Percentiles rank a stretch among this genome's conserved stretches.
Evolutionary conservation across 192 early-diverging fungal species (phyloP).

Genomic region (Oehlia diaphana): DNA sequence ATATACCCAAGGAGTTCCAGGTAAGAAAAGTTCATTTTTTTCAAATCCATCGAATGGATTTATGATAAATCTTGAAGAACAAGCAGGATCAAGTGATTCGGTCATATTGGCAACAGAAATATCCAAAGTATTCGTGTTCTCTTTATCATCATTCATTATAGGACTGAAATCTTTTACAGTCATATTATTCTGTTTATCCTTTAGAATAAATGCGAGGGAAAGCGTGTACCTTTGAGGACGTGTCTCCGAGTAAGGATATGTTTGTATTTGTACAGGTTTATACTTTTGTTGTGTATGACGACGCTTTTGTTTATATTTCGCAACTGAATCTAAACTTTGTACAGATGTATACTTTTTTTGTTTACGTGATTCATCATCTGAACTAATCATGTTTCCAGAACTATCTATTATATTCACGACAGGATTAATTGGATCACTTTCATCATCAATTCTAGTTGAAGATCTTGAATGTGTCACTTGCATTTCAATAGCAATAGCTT

Average conservation of each 20-base stretch:
- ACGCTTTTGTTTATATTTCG: not conserved
- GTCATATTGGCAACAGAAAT: not conserved
- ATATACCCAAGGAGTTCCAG: conserved; percentile 24
- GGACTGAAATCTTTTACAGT: conserved; percentile 10
- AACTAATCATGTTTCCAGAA: not conserved
- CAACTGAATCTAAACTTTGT: not conserved
- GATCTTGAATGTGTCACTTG: not conserved
- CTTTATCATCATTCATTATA: not conserved
- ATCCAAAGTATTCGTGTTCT: not conserved
- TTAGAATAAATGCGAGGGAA: not conserved
- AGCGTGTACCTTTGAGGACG: not conserved
- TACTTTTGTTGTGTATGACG: not conserved
- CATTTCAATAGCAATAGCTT: not conserved
- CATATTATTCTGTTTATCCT: conserved; percentile 15
- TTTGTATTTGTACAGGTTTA: not conserved
- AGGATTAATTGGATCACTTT: not conserved
- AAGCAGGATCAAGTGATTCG: not conserved
- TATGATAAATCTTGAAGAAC: conserved; percentile 10
- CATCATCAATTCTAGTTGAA: not conserved
- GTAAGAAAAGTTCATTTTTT: conserved; percentile 22
- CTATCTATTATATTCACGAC: not conserved
- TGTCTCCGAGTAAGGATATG: not conserved
- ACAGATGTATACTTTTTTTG: not conserved
- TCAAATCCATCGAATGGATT: conserved; percentile 25
- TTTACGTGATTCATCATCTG: not conserved